These are phyloP conservation scores for Cicer chorassanicum DNA, from an alignment of 306 rosid genomes.

Conservation along the genomic window DNA sequence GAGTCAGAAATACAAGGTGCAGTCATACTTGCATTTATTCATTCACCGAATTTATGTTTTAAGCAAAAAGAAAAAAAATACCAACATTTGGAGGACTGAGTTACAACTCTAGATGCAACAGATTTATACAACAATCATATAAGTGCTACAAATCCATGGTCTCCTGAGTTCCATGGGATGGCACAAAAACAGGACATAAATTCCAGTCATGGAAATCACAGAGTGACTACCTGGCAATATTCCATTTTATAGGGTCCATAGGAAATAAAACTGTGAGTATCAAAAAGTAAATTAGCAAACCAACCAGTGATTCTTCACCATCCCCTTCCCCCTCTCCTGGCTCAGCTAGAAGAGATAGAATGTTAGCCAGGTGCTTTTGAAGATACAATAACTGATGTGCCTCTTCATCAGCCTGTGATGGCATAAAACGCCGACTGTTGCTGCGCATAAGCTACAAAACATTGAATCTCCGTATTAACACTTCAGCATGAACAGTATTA, in stretches of 20 bases:
- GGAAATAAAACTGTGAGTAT: slow-evolving; percentile 14
- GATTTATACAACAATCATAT: not conserved
- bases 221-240: not conserved
- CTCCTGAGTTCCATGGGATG: not conserved
- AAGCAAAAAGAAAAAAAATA: slow-evolving; percentile 3
- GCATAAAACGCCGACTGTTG: slow-evolving; percentile 84
- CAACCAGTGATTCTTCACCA: slow-evolving; percentile 72
- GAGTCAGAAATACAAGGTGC: not conserved
- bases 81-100: not conserved
- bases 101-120: not conserved
- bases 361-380: slow-evolving; percentile 81
- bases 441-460: slow-evolving; percentile 90
- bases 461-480: slow-evolving; percentile 26
- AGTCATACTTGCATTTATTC: not conserved
- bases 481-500: slow-evolving; percentile 10
- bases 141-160: not conserved
- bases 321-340: slow-evolving; percentile 75
- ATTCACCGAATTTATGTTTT: not conserved
- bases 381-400: slow-evolving; percentile 89
- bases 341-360: slow-evolving; percentile 82
- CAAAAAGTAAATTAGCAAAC: slow-evolving; percentile 59
- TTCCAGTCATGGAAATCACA: slow-evolving; percentile 27
- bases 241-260: not conserved
- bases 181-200: slow-evolving; percentile 10
- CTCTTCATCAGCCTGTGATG: slow-evolving; percentile 92